Conservation (phyloP, 164 flowering plant species). For the Chimonanthus salicifolius region DNA sequence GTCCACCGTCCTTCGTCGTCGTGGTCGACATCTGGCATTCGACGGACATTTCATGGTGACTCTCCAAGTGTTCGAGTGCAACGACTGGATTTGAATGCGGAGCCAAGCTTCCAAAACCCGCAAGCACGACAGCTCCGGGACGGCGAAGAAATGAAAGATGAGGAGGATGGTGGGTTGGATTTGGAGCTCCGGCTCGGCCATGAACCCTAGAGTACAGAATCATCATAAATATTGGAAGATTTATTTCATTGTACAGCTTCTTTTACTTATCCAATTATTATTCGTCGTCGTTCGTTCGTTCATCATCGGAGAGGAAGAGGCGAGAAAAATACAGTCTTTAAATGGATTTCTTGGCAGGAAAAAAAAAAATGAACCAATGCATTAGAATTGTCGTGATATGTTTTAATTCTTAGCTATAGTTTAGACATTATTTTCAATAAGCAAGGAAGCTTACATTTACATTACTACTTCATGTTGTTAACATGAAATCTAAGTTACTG, state of each 20-base stretch:
- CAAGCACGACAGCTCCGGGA: conserved; percentile 11
- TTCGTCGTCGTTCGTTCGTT: not conserved
- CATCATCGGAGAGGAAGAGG: not conserved
- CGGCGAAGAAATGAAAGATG: conserved; percentile 15
- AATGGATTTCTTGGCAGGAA: not conserved
- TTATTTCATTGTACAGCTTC: not conserved
- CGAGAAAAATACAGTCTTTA: not conserved
- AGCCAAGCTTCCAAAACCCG: conserved; percentile 19
- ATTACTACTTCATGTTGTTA: not conserved
- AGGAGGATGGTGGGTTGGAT: conserved; percentile 32
- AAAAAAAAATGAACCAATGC: not conserved
- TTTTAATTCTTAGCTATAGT: not conserved
- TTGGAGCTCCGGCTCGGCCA: conserved; percentile 63
- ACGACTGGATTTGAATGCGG: conserved; percentile 21
- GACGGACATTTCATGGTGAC: conserved; percentile 2
- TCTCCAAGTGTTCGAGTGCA: conserved; percentile 2
- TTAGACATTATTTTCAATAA: not conserved
- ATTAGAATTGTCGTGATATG: not conserved
- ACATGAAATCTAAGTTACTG: not conserved
- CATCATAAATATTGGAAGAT: not conserved
- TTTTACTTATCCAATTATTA: too few relatives aligned
- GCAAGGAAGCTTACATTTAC: not conserved
- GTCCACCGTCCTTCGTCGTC: conserved; percentile 15
- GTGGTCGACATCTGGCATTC: conserved; percentile 10
- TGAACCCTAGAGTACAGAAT: conserved; percentile 19